These are phyloP conservation scores for Coriaria nepalensis DNA, from an alignment of 306 rosid species.

Conservation along the genomic window DNA sequence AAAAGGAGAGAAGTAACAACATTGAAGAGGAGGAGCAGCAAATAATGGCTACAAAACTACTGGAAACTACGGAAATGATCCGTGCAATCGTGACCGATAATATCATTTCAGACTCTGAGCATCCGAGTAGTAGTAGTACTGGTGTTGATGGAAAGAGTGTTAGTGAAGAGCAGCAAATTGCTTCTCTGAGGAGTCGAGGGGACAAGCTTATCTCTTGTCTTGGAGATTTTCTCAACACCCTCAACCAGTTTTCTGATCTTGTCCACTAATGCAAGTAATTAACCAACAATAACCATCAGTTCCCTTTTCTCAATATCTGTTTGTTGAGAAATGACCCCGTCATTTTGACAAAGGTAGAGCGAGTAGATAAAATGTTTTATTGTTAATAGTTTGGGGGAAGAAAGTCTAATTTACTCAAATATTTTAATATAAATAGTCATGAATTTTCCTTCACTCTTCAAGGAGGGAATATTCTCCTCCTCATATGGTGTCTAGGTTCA, in stretches of 20 bases:
- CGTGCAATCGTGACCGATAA: conserved; percentile 28
- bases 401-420: neutral
- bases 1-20: neutral
- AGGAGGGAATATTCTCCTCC: no score
- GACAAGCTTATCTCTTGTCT: conserved; percentile 33
- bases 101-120: neutral
- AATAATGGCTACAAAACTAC: conserved; percentile 19
- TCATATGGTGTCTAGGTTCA: conserved; percentile 35
- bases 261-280: conserved; percentile 17
- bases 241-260: conserved; percentile 19
- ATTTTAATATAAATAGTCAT: no score
- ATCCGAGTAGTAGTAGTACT: neutral
- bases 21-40: conserved; percentile 15
- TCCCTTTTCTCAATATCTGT: no score
- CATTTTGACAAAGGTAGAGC: no score
- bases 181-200: conserved; percentile 24
- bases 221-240: conserved; percentile 25
- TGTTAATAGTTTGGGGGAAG: neutral
- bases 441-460: no score
- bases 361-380: no score
- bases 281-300: no score
- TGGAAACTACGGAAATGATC: conserved; percentile 24
- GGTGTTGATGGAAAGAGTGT: conserved; percentile 2
- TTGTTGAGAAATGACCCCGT: no score
- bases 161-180: conserved; percentile 10